Evolutionary conservation across 441 rosid species (phyloP).

Genomic region (Pelargonium citronellum): DNA sequence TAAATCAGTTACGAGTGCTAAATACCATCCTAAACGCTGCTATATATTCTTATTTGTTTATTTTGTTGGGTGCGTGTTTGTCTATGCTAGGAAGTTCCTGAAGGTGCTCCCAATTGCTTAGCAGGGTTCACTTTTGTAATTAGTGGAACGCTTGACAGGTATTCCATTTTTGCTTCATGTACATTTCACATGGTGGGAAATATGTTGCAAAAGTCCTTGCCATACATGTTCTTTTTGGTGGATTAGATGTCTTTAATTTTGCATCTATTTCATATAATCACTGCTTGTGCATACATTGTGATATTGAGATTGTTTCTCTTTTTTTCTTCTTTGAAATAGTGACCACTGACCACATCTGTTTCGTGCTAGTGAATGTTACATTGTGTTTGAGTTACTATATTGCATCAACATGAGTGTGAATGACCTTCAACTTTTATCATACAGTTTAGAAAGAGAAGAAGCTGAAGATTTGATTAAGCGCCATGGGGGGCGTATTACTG

Average conservation of each 20-base stretch:
- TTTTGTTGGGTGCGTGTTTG: conserved; percentile 12
- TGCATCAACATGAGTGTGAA: conserved; percentile 2
- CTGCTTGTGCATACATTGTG: conserved; percentile 9
- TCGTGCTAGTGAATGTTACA: conserved; percentile 8
- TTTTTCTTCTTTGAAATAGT: background rate
- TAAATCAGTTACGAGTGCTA: conserved; percentile 6
- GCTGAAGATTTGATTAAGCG: conserved; percentile 93
- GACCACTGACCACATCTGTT: conserved; percentile 5
- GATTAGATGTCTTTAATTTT: background rate
- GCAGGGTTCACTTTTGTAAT: conserved; percentile 84
- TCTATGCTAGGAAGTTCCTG: conserved; percentile 84
- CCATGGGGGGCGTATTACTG: conserved; percentile 85
- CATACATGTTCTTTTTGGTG: conserved; percentile 10
- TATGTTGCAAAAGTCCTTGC: conserved; percentile 7
- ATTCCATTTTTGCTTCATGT: conserved; percentile 22
- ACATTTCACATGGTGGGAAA: conserved; percentile 4
- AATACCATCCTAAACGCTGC: conserved; percentile 1
- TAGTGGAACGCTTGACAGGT: conserved; percentile 99
- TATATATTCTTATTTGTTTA: background rate
- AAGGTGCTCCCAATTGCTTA: conserved; percentile 82
- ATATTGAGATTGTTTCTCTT: conserved; percentile 10
- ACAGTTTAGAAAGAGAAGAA: conserved; percentile 96
- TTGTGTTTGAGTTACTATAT: background rate
- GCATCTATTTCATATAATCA: background rate
- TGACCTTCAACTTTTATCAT: conserved; percentile 20